Conservation (phyloP, 1,139 yeast genomes). For the Lodderomyces pseudojiufengensis region DNA sequence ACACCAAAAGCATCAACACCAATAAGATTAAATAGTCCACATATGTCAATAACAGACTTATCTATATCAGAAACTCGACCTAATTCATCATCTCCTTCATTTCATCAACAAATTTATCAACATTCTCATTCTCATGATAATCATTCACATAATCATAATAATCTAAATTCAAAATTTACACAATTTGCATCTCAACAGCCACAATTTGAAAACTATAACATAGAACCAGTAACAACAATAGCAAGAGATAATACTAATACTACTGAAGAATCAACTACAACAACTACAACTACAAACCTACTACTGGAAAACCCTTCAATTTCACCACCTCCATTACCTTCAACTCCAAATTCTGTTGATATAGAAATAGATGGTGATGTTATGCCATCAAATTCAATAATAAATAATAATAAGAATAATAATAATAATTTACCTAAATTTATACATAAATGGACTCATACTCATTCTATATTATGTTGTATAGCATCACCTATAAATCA, state of each 20-base stretch:
- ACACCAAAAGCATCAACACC: constrained; percentile 19
- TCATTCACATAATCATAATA: neutral
- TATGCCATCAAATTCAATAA: constrained; percentile 4
- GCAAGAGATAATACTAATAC: neutral
- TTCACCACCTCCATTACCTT: constrained; percentile 13
- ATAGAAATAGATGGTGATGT: constrained; percentile 1
- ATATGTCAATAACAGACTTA: constrained; percentile 11
- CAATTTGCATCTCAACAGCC: neutral
- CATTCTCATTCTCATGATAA: too few relatives aligned
- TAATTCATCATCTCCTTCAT: neutral
- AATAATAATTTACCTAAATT: constrained; percentile 18
- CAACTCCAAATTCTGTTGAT: constrained; percentile 5
- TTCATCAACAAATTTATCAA: too few relatives aligned
- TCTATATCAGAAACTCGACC: neutral
- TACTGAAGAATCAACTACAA: neutral
- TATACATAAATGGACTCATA: constrained; percentile 74
- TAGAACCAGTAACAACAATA: neutral
- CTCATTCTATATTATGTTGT: constrained; percentile 74
- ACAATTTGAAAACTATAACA: too few relatives aligned
- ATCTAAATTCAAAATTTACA: neutral
- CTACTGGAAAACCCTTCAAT: constrained; percentile 5
- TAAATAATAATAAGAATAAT: too few relatives aligned
- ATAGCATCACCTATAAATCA: constrained; percentile 59
- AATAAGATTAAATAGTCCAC: constrained; percentile 21
- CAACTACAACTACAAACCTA: constrained; percentile 4